phyloP scores from a whole-genome alignment of 495 filamentous ascomycete genomes.

The Tuber magnatum region DNA sequence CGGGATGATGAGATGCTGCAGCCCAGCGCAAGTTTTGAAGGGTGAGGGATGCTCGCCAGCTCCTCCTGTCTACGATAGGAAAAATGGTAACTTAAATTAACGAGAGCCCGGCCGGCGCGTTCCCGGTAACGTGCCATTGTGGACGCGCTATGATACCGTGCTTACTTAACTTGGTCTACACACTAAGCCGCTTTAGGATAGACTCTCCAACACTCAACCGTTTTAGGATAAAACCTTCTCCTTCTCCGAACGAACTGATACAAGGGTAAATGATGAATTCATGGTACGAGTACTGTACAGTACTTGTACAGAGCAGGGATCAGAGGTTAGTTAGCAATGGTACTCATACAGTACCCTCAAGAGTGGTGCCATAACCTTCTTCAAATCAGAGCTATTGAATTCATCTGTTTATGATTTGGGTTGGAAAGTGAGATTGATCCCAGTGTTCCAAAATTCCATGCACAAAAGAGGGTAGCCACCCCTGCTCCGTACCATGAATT shows the following conservation, averaged over 20 bases:
- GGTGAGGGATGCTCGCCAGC: neutral
- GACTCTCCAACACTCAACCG: neutral
- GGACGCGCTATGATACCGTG: neutral
- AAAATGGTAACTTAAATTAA: neutral
- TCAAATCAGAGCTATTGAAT: no score
- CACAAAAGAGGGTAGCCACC: no score
- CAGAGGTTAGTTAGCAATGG: no score
- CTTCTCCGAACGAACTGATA: neutral
- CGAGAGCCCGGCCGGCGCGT: neutral
- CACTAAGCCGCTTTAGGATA: neutral
- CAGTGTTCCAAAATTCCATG: no score
- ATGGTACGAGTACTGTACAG: no score
- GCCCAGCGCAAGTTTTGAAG: neutral
- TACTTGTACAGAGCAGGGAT: no score
- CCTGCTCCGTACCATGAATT: no score
- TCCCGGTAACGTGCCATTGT: neutral
- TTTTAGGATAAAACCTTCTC: neutral
- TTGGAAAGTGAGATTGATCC: no score
- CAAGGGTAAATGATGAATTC: no score
- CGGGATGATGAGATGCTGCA: neutral
- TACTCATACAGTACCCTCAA: no score
- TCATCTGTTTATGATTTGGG: no score
- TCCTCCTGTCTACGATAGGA: neutral
- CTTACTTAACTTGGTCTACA: neutral
- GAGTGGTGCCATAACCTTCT: no score